A percentile compares a stretch with the other conserved stretches of the same genome.
Evolutionary conservation across 129 eudicot genomes (phyloP).

Genomic region (Artemisia argyi): DNA sequence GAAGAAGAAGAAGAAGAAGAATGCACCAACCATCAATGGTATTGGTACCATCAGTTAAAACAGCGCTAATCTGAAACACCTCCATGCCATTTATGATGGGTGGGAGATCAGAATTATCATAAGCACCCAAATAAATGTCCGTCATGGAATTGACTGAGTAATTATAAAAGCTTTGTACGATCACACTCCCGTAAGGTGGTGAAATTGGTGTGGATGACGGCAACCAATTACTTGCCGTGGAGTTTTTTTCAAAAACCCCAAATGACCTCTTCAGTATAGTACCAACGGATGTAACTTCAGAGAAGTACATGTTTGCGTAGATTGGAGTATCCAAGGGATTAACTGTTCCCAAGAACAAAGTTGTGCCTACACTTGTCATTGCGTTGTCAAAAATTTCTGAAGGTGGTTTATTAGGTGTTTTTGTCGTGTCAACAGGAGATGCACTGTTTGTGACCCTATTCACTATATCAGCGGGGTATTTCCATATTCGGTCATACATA

Average conservation of each 20-base stretch:
- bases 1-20: neutral
- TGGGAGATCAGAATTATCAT: slow-evolving; percentile 27
- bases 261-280: slow-evolving; percentile 32
- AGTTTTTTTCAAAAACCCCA: slow-evolving; percentile 12
- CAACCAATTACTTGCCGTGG: neutral
- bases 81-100: slow-evolving; percentile 40
- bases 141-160: slow-evolving; percentile 18
- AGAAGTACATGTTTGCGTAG: slow-evolving; percentile 31
- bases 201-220: slow-evolving; percentile 12
- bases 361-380: neutral
- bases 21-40: slow-evolving; percentile 28
- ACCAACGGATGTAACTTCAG: slow-evolving; percentile 26
- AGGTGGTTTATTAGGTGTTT: slow-evolving; percentile 3
- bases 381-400: neutral
- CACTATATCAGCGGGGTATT: neutral
- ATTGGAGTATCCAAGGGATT: neutral
- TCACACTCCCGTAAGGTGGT: slow-evolving; percentile 22
- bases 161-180: slow-evolving; percentile 4
- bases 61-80: slow-evolving; percentile 26
- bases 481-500: neutral
- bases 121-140: slow-evolving; percentile 26
- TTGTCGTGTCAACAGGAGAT: neutral
- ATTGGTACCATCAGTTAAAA: slow-evolving; percentile 35
- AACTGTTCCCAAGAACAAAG: slow-evolving; percentile 18
- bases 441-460: neutral